Evolutionary conservation across 441 rosid species (phyloP), one percentile per base, ranked within the genome.

Genomic region (Capsella rubella): DNA sequence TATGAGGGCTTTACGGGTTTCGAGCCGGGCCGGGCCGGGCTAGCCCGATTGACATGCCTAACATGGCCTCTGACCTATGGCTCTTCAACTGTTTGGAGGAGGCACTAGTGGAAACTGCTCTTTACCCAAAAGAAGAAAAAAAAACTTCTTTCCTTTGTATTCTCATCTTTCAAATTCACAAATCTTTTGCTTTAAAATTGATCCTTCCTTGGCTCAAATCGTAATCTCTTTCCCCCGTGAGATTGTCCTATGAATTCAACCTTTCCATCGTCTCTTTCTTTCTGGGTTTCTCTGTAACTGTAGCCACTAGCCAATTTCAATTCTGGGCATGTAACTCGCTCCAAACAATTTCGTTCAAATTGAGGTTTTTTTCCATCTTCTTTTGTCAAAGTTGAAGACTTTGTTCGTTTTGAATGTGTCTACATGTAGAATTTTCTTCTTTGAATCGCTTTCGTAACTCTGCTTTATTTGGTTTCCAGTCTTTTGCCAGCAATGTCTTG

Each of bases 371-470:
- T 39, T 65, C 18, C 12, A 13, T 49, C 10, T 21, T 45, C 6
- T 56, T 63, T 63, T 39, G 51, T 69, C 49, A 70, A 70, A 76
- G 61, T 64, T 21, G 27, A 29, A 56, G 49, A 76, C 80, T 76
- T 76, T 55, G 3, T 18, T 69, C 12, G 52, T 62, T 69, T 69
- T 56, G 32, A 63, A 75, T 70, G 72, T 56, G 18, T 18, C 45
- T 42, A 5, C 8, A 14, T 40, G 42, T 27, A 39, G 37, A 64
- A 54, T 64, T 34, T 28, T 27, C 70, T 69, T n/a, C 10, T 3
- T 53, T 18, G 45, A 75, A 75, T 61, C 43, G 73, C 11, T 75
- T 68, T 67, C 32, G 13, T 31, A 55, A 46, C 28, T 49, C 64
- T 75, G 73, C 49, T 67, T 75, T 67, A 60, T 27, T 27, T 31